These are phyloP conservation scores for Eimeria tenella DNA, from an alignment of 169 alveolate genomes.

Conservation along the genomic window DNA sequence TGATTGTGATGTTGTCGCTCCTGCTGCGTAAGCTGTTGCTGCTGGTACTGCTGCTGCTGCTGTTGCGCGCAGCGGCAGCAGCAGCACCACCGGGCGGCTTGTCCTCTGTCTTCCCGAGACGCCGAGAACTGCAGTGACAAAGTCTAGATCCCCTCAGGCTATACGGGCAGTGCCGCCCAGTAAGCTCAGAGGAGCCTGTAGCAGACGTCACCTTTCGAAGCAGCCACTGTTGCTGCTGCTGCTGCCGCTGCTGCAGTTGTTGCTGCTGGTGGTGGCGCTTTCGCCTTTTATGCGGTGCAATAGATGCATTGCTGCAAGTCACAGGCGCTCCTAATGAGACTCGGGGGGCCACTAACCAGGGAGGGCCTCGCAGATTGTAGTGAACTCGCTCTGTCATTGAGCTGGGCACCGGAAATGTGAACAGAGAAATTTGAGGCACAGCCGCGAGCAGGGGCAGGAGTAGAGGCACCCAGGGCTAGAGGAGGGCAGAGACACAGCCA, in stretches of 20 bases:
- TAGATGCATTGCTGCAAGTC: neutral
- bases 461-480: too few species aligned
- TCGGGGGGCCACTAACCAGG: constrained; percentile 49
- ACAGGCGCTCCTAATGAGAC: neutral
- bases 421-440: too few species aligned
- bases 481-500: too few species aligned
- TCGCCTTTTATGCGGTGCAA: neutral
- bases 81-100: neutral
- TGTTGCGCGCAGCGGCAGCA: constrained; percentile 9
- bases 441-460: too few species aligned
- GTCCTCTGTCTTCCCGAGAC: neutral
- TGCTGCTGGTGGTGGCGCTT: neutral
- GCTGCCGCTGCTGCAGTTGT: neutral
- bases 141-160: neutral
- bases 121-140: neutral
- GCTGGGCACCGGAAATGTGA: neutral
- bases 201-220: neutral
- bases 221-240: neutral
- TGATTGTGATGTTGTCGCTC: neutral
- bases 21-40: constrained; percentile 14
- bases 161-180: neutral
- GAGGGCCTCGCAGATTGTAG: neutral
- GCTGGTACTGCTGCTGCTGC: neutral
- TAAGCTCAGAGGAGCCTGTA: neutral
- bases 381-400: neutral